Percentiles rank a stretch among this genome's conserved stretches.
These are phyloP conservation scores for Aspergillus fructus DNA, from an alignment of 2,329 filamentous ascomycete species.

Conservation along the genomic window DNA sequence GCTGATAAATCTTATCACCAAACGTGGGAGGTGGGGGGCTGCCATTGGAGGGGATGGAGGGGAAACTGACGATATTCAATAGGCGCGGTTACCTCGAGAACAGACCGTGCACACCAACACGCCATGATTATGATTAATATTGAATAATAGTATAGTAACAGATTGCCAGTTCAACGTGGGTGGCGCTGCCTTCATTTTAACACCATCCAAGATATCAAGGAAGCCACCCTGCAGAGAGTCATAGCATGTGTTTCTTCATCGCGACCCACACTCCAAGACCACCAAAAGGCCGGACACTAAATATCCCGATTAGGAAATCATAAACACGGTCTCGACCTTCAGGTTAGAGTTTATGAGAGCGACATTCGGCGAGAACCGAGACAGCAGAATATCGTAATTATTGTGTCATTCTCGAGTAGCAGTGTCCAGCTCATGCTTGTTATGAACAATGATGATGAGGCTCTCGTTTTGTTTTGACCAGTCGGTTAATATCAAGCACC, in stretches of 20 bases:
- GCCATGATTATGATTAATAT: no score
- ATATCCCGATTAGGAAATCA: background rate
- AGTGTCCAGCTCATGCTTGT: no score
- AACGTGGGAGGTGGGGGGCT: background rate
- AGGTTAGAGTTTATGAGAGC: background rate
- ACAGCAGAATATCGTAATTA: background rate
- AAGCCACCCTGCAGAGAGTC: background rate
- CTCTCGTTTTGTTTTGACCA: no score
- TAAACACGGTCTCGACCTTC: background rate
- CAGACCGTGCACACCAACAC: no score
- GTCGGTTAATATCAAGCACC: no score
- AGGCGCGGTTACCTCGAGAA: background rate
- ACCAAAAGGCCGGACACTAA: background rate
- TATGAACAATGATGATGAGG: no score
- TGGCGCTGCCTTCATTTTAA: background rate
- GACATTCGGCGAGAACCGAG: background rate
- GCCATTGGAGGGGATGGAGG: background rate
- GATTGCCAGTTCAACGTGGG: background rate
- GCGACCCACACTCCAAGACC: background rate
- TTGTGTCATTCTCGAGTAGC: background rate
- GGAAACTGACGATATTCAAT: background rate
- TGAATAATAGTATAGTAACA: background rate
- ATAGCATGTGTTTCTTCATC: background rate
- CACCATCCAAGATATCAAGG: background rate
- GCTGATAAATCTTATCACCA: background rate